phyloP scores from a whole-genome alignment of 169 alveolate genomes.

The Cryptosporidium xiaoi region DNA sequence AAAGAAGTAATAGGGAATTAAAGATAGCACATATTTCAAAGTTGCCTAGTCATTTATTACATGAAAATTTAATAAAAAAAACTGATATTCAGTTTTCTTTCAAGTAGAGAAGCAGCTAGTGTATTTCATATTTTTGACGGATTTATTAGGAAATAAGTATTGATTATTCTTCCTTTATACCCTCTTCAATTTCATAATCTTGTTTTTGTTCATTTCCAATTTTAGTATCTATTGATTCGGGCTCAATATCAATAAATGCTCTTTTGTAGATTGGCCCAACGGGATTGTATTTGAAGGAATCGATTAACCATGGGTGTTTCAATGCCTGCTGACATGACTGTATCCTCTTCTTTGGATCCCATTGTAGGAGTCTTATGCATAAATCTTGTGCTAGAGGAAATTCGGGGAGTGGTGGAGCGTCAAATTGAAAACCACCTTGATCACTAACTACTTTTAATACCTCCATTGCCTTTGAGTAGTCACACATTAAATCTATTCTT shows the following conservation, averaged over 20 bases:
- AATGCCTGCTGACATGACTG: conserved; percentile 85
- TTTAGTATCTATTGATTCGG: neutral
- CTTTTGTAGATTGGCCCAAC: conserved; percentile 60
- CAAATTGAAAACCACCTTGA: conserved; percentile 86
- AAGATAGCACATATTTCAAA: neutral
- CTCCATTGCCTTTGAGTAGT: conserved; percentile 84
- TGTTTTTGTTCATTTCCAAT: neutral
- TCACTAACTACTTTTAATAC: conserved; percentile 81
- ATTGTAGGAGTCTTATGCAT: conserved; percentile 85
- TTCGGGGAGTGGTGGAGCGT: conserved; percentile 86
- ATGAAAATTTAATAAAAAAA: neutral
- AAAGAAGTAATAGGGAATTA: neutral
- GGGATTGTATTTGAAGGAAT: conserved; percentile 68
- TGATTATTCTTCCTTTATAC: neutral
- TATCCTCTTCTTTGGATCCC: conserved; percentile 86
- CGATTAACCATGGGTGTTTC: conserved; percentile 89
- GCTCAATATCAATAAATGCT: conserved; percentile 1
- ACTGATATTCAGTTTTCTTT: neutral
- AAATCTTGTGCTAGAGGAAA: conserved; percentile 90
- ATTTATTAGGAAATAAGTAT: too few relatives aligned
- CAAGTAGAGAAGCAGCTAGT: neutral
- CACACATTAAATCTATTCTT: conserved; percentile 89
- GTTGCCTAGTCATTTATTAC: neutral
- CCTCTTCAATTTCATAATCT: conserved; percentile 23
- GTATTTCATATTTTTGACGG: neutral